These are phyloP conservation scores for Tetragonia tetragonoides DNA, from an alignment of 148 eudicot genomes.

Conservation along the genomic window DNA sequence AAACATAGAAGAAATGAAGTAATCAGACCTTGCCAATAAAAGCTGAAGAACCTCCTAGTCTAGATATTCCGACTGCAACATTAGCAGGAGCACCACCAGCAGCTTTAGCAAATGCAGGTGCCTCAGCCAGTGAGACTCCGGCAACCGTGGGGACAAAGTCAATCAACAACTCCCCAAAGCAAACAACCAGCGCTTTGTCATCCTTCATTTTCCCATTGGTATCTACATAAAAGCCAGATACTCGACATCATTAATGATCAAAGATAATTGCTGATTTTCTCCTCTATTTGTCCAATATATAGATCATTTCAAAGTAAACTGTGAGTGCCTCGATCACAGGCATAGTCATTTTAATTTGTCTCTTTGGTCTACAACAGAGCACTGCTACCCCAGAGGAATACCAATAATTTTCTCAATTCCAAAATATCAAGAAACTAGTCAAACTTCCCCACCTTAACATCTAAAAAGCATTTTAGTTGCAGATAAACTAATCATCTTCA, in stretches of 20 bases:
- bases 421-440: background rate
- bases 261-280: no score
- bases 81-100: constrained; percentile 98
- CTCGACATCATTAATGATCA: constrained; percentile 9
- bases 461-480: background rate
- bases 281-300: background rate
- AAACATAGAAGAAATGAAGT: constrained; percentile 1
- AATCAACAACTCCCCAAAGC: constrained; percentile 91
- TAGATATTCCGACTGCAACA: constrained; percentile 85
- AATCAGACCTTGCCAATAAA: constrained; percentile 79
- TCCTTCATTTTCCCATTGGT: constrained; percentile 39
- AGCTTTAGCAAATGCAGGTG: constrained; percentile 86
- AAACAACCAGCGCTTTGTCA: constrained; percentile 54
- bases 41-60: constrained; percentile 84
- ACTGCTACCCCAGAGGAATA: background rate
- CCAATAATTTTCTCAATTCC: background rate
- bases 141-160: constrained; percentile 81
- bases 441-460: background rate
- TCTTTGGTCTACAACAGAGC: background rate
- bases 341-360: background rate
- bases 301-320: no score
- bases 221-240: constrained; percentile 17
- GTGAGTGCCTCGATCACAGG: background rate
- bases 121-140: constrained; percentile 86
- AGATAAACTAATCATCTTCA: background rate